Base-by-base conservation (phyloP, 352 stramenopile genomes). In the Phytophthora vignae region DNA sequence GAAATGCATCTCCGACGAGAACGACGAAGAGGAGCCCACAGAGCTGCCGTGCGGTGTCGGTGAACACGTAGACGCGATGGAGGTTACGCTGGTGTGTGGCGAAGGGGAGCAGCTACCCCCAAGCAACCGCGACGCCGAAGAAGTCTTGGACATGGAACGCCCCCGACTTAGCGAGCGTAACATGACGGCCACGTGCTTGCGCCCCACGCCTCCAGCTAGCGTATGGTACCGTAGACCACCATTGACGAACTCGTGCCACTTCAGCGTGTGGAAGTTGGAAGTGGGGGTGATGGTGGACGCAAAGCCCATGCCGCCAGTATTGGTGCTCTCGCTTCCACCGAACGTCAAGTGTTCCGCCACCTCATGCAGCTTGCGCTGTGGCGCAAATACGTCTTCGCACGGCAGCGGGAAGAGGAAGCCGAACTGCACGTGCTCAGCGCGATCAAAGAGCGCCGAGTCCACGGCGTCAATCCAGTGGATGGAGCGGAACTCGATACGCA, bases 341-440 rank as follows among this genome's bases (percentile, higher is more conserved):
- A 88, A 91, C 42, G 85, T 92, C 27, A 95, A 76, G 31, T 90
- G 79, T 17, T 92, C 85, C 0, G 88, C 88, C 10, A 95, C 81
- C 69, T 94, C 81, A 52, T 91, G 79, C 25, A 96, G 65, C 67
- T 96, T 96, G 58, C 87, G 84, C 60, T 96, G 87, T 14, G 89
- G 78, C 0, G 89, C 79, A 27, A 96, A 90, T 4, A 93, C 81
- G 70, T 96, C 89, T 77, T 96, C 89, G 52, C 83, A 93, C 17
- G 89, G 89, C 15, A 96, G 67, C 1, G 87, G 89, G 53, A 96
- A 96, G 2, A 96, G 64, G 22, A 94, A 89, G 0, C 87, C 82
- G 21, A 94, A 84, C 48, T 94, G 79, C 27, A 92, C 73, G 25
- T 92, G 79, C 25, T 94, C 86, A 12, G 88, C 75, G 12, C 82